Evolutionary conservation across 2,329 filamentous ascomycete species (phyloP), one percentile per base, ranked within the genome.

Genomic region (Claviceps spartinae): DNA sequence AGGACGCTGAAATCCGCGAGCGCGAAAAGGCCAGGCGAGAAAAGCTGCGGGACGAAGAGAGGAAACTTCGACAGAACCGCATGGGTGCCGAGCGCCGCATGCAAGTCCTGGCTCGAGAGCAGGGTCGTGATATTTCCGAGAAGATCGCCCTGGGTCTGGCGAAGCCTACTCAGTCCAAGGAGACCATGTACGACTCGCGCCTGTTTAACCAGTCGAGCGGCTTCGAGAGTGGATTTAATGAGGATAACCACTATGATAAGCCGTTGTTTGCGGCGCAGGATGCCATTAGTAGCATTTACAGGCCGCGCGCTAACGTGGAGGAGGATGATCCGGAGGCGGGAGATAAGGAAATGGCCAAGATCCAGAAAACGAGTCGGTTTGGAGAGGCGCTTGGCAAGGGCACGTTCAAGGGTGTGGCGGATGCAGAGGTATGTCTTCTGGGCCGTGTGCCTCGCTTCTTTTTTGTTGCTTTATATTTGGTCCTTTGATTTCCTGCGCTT

Each of bases 171-270:
- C 86, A 93, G 64, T 86, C 83, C 49, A 85, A 85, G 52, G 93
- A 98, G 67, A 83, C 86, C 24, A 97, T 97, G 93, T 98, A 94
- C 72, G 93, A 98, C 70, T 94, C 89, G 2, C 78, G 93, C 42
- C 71, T 98, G 34, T 98, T 98, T 71, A 96, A 97, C 69, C 88
- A 95, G 69, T 85, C 83, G 5, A 90, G 86, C 60, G 93, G 93
- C 0, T 94, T 98, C 65, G 85, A 89, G 59, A 79, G 83, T 50
- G 93, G 91, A 0, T 89, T 96, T 76, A 98, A 98, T 67, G 93
- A 98, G 67, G 93, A 98, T 67, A 93, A 98, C 63, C 82, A 84
- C 0, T 98, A 97, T 71, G 93, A 97, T 67, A 97, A 97, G 70
- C 93, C 93, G 20, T 74, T 98, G 7, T 98, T 98, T 65, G 90